A percentile compares a stretch with the other conserved stretches of the same genome.
Evolutionary conservation across 2,329 filamentous ascomycete genomes (phyloP).

Genomic region (Diaporthe vexans): DNA sequence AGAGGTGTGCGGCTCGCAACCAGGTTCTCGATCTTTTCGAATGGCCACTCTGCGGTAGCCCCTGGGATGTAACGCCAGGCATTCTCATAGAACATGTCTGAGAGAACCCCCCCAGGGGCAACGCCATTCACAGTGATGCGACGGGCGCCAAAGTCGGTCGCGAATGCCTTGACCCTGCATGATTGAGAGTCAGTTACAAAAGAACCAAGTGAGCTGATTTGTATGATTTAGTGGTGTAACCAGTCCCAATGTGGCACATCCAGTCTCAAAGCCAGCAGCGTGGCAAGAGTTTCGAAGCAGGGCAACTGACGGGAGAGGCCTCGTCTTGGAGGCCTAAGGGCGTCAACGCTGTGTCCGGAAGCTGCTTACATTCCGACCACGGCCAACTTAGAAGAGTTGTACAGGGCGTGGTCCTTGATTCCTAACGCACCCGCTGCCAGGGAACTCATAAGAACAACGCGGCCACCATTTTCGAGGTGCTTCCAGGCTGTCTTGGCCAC

Average conservation of each 20-base stretch:
- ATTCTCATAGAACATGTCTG: slow-evolving; percentile 16
- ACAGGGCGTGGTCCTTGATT: slow-evolving; percentile 10
- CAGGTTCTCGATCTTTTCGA: not conserved
- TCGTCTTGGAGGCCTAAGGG: too few species aligned
- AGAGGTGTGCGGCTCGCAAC: not conserved
- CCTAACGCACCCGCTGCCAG: slow-evolving; percentile 3
- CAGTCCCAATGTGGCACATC: too few species aligned
- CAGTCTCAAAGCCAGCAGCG: too few species aligned
- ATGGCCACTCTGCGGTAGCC: slow-evolving; percentile 1
- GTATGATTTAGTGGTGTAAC: too few species aligned
- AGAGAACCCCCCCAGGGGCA: not conserved
- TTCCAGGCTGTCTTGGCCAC: slow-evolving; percentile 23
- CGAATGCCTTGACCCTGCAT: slow-evolving; percentile 4
- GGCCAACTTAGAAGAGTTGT: slow-evolving; percentile 14
- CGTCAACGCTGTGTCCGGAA: too few species aligned
- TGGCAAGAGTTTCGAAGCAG: too few species aligned
- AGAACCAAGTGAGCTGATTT: too few species aligned
- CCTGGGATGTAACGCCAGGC: slow-evolving; percentile 4
- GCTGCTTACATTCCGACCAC: not conserved
- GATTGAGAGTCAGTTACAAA: too few species aligned
- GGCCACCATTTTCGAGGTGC: slow-evolving; percentile 13
- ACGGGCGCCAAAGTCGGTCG: slow-evolving; percentile 7
- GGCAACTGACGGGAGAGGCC: too few species aligned
- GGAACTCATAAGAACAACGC: slow-evolving; percentile 10
- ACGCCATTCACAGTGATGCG: slow-evolving; percentile 10